Percentiles rank a stretch among this genome's conserved stretches.
Evolutionary conservation across 495 filamentous ascomycete genomes (phyloP).

Genomic region (Penicillium taxi): DNA sequence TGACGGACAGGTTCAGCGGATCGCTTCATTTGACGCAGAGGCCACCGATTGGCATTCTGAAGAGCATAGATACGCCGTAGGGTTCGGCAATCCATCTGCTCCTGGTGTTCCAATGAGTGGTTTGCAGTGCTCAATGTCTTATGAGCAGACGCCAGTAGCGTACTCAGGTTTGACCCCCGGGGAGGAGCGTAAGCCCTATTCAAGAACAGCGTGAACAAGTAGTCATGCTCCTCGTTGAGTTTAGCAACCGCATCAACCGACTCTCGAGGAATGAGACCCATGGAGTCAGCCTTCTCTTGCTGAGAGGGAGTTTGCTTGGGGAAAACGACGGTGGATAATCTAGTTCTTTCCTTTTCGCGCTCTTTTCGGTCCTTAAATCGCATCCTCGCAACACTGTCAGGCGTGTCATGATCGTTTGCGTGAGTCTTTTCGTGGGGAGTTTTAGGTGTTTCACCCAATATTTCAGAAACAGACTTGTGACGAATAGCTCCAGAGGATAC

Average conservation of each 20-base stretch:
- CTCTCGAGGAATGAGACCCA: constrained; percentile 33
- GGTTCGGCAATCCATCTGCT: constrained; percentile 76
- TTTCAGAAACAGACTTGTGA: constrained; percentile 68
- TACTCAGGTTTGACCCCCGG: constrained; percentile 54
- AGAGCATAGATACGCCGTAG: constrained; percentile 78
- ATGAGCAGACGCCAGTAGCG: constrained; percentile 62
- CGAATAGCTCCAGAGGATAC: constrained; percentile 59
- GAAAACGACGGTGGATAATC: constrained; percentile 75
- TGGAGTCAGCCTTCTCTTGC: constrained; percentile 30
- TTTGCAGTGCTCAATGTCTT: constrained; percentile 78
- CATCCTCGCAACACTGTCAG: constrained; percentile 40
- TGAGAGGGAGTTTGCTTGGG: constrained; percentile 47
- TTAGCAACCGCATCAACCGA: constrained; percentile 40
- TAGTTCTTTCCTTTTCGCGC: constrained; percentile 55
- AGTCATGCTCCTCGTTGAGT: constrained; percentile 57
- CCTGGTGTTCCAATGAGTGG: constrained; percentile 65
- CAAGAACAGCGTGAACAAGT: constrained; percentile 72
- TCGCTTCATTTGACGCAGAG: constrained; percentile 75
- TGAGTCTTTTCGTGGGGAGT: constrained; percentile 19
- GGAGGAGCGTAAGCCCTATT: constrained; percentile 56
- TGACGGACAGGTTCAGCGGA: constrained; percentile 68
- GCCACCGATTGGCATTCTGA: constrained; percentile 84
- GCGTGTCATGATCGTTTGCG: constrained; percentile 29
- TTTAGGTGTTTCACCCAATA: constrained; percentile 55
- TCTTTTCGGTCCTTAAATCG: constrained; percentile 48